Evolutionary conservation across 768 basidiomycete species (phyloP).

Genomic region (Russula virescens): DNA sequence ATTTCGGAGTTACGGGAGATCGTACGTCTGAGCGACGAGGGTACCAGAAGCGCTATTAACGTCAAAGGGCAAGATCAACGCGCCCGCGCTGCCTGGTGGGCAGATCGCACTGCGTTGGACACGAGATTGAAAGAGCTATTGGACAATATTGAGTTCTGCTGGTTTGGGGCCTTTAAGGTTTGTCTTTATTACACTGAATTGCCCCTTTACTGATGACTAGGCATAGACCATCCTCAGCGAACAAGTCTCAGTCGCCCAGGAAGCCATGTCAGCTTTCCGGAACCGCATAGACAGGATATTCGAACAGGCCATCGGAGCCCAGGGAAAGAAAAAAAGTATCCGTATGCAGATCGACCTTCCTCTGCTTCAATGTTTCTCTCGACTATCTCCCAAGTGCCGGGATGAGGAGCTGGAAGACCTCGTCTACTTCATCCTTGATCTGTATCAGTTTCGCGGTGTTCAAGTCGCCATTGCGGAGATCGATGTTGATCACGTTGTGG

Average conservation of each 20-base stretch:
- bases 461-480: constrained; percentile 87
- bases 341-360: constrained; percentile 59
- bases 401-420: constrained; percentile 96
- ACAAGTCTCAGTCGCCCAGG: constrained; percentile 37
- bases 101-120: constrained; percentile 69
- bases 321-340: constrained; percentile 55
- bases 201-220: neutral
- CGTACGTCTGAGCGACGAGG: constrained; percentile 69
- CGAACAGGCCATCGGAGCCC: constrained; percentile 50
- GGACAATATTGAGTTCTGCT: constrained; percentile 87
- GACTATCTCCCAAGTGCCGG: constrained; percentile 70
- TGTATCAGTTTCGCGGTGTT: constrained; percentile 90
- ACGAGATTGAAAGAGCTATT: constrained; percentile 65
- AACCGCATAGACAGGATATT: constrained; percentile 70
- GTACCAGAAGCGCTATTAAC: constrained; percentile 63
- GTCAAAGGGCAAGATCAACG: constrained; percentile 62
- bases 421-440: constrained; percentile 87
- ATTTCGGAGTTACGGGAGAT: constrained; percentile 72
- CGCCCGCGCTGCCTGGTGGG: constrained; percentile 82
- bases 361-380: constrained; percentile 82
- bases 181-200: constrained; percentile 21
- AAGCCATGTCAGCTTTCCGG: constrained; percentile 53
- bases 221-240: constrained; percentile 58
- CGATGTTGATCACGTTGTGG: constrained; percentile 82
- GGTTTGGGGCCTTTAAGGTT: constrained; percentile 98